Percentiles rank a stretch among this genome's conserved stretches.
phyloP scores from a whole-genome alignment of 2,329 filamentous ascomycete genomes.

The Apiospora phragmitis region DNA sequence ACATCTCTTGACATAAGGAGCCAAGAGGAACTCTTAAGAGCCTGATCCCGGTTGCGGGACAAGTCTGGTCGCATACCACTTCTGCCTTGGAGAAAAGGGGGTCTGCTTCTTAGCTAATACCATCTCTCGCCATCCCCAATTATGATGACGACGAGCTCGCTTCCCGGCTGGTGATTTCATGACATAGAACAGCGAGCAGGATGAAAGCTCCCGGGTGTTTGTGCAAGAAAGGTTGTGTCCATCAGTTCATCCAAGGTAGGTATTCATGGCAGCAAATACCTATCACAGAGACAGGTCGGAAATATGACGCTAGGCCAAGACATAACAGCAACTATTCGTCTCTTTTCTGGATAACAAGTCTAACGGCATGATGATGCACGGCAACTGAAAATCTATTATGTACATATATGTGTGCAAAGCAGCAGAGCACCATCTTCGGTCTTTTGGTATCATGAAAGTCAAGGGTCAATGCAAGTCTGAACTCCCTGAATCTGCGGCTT shows the following conservation, averaged over 20 bases:
- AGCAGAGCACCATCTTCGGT: background rate
- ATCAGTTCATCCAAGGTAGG: background rate
- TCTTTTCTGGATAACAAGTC: background rate
- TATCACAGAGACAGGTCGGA: background rate
- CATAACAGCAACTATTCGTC: background rate
- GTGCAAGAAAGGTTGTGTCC: background rate
- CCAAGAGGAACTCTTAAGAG: background rate
- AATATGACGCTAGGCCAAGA: background rate
- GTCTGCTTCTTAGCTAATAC: too few species aligned
- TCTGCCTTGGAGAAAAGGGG: too few species aligned
- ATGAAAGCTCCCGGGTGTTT: background rate
- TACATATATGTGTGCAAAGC: slow-evolving; percentile 1
- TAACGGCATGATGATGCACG: background rate
- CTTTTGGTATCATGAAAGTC: slow-evolving; percentile 8
- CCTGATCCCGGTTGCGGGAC: too few species aligned
- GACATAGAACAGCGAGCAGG: background rate
- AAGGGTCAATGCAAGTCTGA: background rate
- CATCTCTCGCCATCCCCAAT: too few species aligned
- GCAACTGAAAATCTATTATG: background rate
- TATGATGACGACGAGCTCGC: too few species aligned
- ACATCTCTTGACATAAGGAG: background rate
- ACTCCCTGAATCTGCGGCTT: slow-evolving; percentile 2
- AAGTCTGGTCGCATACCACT: too few species aligned
- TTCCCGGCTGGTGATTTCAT: background rate
- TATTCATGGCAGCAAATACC: background rate